phyloP scores from a whole-genome alignment of 1,284 basidiomycete genomes.

The Cerrena zonata region DNA sequence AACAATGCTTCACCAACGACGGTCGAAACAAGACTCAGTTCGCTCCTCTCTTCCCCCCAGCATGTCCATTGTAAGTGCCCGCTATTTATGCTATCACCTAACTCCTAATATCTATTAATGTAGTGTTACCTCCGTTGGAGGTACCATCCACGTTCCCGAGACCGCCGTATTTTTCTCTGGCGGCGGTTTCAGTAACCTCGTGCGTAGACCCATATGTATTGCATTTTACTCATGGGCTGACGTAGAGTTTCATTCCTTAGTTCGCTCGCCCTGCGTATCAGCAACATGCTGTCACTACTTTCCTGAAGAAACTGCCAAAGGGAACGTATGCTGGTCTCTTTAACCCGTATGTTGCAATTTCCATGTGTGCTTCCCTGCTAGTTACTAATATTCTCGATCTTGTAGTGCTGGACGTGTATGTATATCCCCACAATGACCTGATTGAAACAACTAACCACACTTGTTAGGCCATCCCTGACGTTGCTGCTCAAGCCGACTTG shows the following conservation, averaged over 20 bases:
- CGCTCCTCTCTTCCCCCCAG: conserved; percentile 56
- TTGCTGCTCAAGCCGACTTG: conserved; percentile 49
- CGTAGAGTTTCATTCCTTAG: conserved; percentile 25
- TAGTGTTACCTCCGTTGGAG: conserved; percentile 58
- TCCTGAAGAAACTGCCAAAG: conserved; percentile 39
- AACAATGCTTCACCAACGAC: conserved; percentile 55
- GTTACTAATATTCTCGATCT: too few species aligned
- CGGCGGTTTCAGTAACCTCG: conserved; percentile 63
- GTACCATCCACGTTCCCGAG: conserved; percentile 53
- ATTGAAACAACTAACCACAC: neutral
- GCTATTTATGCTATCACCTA: neutral
- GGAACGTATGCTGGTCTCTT: conserved; percentile 51
- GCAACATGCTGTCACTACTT: conserved; percentile 35
- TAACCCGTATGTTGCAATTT: conserved; percentile 48
- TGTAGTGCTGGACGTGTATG: conserved; percentile 15
- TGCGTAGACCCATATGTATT: conserved; percentile 21
- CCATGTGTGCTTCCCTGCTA: too few species aligned
- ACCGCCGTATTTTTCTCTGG: conserved; percentile 53
- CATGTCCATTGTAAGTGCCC: conserved; percentile 40
- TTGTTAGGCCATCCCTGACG: conserved; percentile 50
- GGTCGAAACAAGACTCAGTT: conserved; percentile 50
- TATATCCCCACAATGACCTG: neutral
- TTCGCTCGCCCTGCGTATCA: conserved; percentile 56
- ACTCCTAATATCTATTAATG: neutral
- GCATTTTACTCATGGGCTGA: neutral